Evolutionary conservation across 2,329 filamentous ascomycete species (phyloP), one percentile per base, ranked within the genome.

Genomic region (Leptodontidium sp.): DNA sequence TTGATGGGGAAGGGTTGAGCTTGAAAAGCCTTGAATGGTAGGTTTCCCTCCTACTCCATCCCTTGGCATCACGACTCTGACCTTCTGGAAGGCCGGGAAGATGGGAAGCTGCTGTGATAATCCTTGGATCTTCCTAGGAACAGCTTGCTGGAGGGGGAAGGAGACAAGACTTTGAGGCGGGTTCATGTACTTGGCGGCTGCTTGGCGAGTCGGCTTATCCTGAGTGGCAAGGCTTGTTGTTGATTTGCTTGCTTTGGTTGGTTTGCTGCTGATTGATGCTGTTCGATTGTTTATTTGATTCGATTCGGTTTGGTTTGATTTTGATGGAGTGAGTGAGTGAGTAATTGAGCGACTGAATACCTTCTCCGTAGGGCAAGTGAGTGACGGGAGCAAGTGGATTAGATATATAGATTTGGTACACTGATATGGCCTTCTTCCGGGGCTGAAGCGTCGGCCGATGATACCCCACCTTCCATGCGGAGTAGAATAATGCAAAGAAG

Each of bases 131-230:
- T 40, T 40, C 38, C 38, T 40, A 40, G 38, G 38, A 40, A 11
- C 38, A 7, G 38, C 38, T 40, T 12, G 38, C 38, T 40, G 38
- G 38, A 40, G 4, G 38, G 38, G 50, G 50, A 53, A 53, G 50
- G 50, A 53, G 50, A 53, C 29, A 53, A 53, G 50, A 53, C 24
- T 29, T 11, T 29, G 11, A 12, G 24, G 50, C 50, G 50, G 50
- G 24, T 53, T 32, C 24, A 24, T 53, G 50, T 26, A 32, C 50
- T 53, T 52, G 49, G 49, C 50, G 24, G 24, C 11, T 53, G 29
- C 50, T 53, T 53, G 50, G 50, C 50, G 38, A 53, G 24, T 53
- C 50, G 50, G 50, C 50, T 53, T 53, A 53, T 53, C 50, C 50
- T 29, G 11, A 4, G 24, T 53, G 24, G 50, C 50, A 32, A 53